phyloP scores from a whole-genome alignment of 768 basidiomycete species.

The Calocybe indica region DNA sequence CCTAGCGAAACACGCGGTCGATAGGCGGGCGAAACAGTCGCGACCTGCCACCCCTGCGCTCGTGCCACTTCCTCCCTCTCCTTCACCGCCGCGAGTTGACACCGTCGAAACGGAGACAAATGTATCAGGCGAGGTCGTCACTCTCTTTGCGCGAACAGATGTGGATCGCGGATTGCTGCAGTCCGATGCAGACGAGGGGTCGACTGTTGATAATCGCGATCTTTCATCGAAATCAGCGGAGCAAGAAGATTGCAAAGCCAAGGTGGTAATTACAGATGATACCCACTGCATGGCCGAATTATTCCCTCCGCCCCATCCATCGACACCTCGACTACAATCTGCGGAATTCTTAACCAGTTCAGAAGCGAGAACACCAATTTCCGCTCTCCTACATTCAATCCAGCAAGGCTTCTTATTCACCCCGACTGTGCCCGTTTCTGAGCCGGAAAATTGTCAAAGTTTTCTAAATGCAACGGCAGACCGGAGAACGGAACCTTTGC shows the following conservation, averaged over 20 bases:
- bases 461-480: slow-evolving; percentile 3
- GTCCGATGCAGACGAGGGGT: too few species aligned
- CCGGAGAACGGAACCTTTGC: slow-evolving; percentile 6
- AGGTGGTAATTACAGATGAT: too few species aligned
- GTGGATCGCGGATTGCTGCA: too few species aligned
- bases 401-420: slow-evolving; percentile 65
- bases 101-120: too few species aligned
- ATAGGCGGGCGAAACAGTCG: too few species aligned
- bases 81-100: slow-evolving; percentile 9
- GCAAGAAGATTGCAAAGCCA: too few species aligned
- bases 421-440: slow-evolving; percentile 56
- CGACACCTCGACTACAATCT: not conserved
- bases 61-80: slow-evolving; percentile 32
- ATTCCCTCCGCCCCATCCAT: not conserved
- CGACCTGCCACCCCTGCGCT: slow-evolving; percentile 22
- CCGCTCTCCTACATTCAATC: slow-evolving; percentile 55
- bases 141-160: too few species aligned
- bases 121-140: too few species aligned
- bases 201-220: too few species aligned
- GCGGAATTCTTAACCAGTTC: not conserved
- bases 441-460: slow-evolving; percentile 27
- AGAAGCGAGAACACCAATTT: slow-evolving; percentile 53
- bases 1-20: too few species aligned
- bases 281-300: not conserved
- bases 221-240: too few species aligned